phyloP scores from a whole-genome alignment of 2,329 filamentous ascomycete genomes.

The Dactylellina haptotyla region DNA sequence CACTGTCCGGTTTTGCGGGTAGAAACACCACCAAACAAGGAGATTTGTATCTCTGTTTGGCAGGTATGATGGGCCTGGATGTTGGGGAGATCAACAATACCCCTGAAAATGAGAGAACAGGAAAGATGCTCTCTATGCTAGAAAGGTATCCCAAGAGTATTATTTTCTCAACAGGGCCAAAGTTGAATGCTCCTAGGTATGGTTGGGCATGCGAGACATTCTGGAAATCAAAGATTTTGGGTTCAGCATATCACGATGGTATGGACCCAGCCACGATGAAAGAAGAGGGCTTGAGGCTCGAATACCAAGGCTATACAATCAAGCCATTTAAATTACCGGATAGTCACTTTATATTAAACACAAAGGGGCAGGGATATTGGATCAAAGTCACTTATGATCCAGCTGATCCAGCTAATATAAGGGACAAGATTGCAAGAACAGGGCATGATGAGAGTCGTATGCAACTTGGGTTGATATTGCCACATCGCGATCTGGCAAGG shows the following conservation, averaged over 20 bases:
- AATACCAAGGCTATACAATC: constrained; percentile 34
- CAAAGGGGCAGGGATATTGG: constrained; percentile 17
- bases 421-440: constrained; percentile 2
- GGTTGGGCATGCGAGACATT: constrained; percentile 43
- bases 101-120: constrained; percentile 24
- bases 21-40: constrained; percentile 35
- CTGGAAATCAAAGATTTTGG: constrained; percentile 36
- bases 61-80: constrained; percentile 29
- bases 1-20: constrained; percentile 30
- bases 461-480: constrained; percentile 29
- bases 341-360: constrained; percentile 19
- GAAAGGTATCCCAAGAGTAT: constrained; percentile 36
- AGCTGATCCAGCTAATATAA: constrained; percentile 13
- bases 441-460: constrained; percentile 26
- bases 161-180: constrained; percentile 37
- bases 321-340: constrained; percentile 26
- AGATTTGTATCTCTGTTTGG: constrained; percentile 37
- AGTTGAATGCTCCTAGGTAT: constrained; percentile 13
- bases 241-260: constrained; percentile 19
- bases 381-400: constrained; percentile 41
- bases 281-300: constrained; percentile 24
- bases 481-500: constrained; percentile 20
- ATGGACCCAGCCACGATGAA: constrained; percentile 31
- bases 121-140: constrained; percentile 32
- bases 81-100: constrained; percentile 35